Evolutionary conservation across 2,329 filamentous ascomycete species (phyloP), one percentile per base, ranked within the genome.

Genomic region (Trichophyton schoenleinii): DNA sequence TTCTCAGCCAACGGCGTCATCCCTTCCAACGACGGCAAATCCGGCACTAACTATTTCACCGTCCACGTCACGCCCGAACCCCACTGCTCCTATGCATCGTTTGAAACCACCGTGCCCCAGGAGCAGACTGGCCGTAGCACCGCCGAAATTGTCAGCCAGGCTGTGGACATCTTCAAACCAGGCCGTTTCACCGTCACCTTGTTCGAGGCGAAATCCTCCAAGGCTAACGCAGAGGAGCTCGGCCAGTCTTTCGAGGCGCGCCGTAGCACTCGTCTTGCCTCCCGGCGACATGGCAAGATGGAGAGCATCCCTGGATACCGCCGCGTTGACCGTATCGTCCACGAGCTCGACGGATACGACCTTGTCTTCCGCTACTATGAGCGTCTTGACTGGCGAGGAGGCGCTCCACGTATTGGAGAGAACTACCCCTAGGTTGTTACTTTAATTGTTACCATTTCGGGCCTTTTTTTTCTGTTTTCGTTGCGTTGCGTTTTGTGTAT

Each of bases 1-100:
- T 99, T 96, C 76, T 96, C 91, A 5, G 94, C 94, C 73, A 99
- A 99, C 70, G 94, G 91, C 60, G 91, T 99, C 20, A 83, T 99
- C 48, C 94, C 94, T 5, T 86, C 90, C 57, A 85, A 89, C 0
- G 78, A 82, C 13, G 78, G 79, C 63, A 70, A 70, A 22, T 70
- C 77, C 38, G 78, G 75, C 63, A 87, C 84, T 46, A 91, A 97
- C 76, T 99, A 99, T 78, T 99, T 96, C 77, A 99, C 92, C 0
- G 94, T 99, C 25, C 94, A 99, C 71, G 94, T 99, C 66, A 99
- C 94, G 0, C 94, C 94, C 0, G 94, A 99, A 80, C 90, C 92
- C 13, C 86, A 96, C 70, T 99, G 92, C 79, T 96, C 91, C 3
- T 99, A 95, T 73, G 94, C 94, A 41, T 96, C 91, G 1, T 99